These are phyloP conservation scores for Globisporangium spiculum DNA, from an alignment of 352 stramenopile genomes.

Conservation along the genomic window DNA sequence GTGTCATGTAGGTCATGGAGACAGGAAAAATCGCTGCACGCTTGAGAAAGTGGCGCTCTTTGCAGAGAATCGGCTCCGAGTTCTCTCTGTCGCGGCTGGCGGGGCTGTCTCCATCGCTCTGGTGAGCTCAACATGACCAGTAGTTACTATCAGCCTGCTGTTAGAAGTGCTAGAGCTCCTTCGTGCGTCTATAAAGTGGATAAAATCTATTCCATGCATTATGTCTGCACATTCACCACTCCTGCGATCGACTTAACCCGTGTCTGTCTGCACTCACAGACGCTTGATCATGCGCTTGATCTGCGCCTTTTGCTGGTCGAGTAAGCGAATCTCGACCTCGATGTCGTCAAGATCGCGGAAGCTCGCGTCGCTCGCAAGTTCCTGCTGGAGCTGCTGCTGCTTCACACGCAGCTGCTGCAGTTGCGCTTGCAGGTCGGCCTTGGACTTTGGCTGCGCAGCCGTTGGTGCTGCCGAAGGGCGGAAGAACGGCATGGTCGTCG, in stretches of 20 bases:
- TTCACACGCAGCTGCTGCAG: slow-evolving; percentile 32
- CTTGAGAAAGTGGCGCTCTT: slow-evolving; percentile 59
- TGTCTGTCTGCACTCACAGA: slow-evolving; percentile 23
- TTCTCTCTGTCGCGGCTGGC: slow-evolving; percentile 39
- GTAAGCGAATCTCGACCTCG: slow-evolving; percentile 46
- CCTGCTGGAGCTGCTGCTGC: slow-evolving; percentile 29
- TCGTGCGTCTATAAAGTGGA: background rate
- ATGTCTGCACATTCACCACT: background rate
- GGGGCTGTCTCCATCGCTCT: slow-evolving; percentile 69
- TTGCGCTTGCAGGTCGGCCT: slow-evolving; percentile 41
- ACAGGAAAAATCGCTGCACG: slow-evolving; percentile 35
- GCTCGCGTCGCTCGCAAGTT: slow-evolving; percentile 15
- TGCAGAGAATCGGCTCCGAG: slow-evolving; percentile 16
- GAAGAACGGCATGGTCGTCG: slow-evolving; percentile 37
- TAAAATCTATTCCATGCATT: background rate
- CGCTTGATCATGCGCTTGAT: slow-evolving; percentile 46
- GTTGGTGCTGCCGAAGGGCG: slow-evolving; percentile 10
- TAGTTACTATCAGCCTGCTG: background rate
- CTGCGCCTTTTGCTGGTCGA: slow-evolving; percentile 56
- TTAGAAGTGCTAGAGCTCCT: background rate
- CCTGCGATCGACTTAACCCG: background rate
- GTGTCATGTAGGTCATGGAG: slow-evolving; percentile 44
- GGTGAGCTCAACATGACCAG: slow-evolving; percentile 2
- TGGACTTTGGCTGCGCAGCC: slow-evolving; percentile 25
- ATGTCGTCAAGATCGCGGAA: slow-evolving; percentile 30